Base-by-base conservation (phyloP, 2,329 filamentous ascomycete species). In the Plenodomus tracheiphilus region DNA sequence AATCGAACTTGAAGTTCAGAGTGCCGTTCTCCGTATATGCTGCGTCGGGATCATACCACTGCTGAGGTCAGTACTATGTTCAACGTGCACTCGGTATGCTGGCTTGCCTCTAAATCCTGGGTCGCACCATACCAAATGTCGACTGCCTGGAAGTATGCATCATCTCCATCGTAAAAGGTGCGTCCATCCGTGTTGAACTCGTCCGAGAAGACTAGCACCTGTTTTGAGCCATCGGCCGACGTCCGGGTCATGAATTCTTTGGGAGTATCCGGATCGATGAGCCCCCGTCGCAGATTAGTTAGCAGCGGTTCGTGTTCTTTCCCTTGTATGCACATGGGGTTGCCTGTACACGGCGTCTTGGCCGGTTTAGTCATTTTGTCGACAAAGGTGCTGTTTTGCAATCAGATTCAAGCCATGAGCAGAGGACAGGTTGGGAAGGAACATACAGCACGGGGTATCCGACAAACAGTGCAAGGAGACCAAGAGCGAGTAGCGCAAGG, bases 51-150 rank as follows among this genome's bases (percentile, higher is more conserved):
- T 88, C 85, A 62, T 88, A 88, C 85, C 85, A 88, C 79, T 85
- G 35, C 44, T 17, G 16, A 22, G 35, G 44, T 57, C 34, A 67
- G 49, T 28, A 17, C 41, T 18, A 16, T 16, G 13, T 32, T 40
- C n/a, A 19, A 39, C 20, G 7, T 4, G 16, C n/a, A 13, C 21
- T 35, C 17, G 9, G 9, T 4, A 28, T 46, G 16, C 25, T 11
- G 6, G 58, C 70, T 61, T 68, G 82, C 82, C 79, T 87, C 84
- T 47, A 88, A 71, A 77, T 89, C 85, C 68, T 81, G 75, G 1
- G 85, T 89, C 46, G 86, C 86, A 63, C 85, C 85, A 64, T 89
- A 89, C 85, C 85, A 88, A 39, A 88, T 75, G 66, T 89, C 85
- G 30, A 87, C 79, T 19, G 79, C 86, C 64, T 85, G 80, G 62